Evolutionary conservation across 441 rosid genomes (phyloP), one percentile per base, ranked within the genome.

Genomic region (Hura crepitans): DNA sequence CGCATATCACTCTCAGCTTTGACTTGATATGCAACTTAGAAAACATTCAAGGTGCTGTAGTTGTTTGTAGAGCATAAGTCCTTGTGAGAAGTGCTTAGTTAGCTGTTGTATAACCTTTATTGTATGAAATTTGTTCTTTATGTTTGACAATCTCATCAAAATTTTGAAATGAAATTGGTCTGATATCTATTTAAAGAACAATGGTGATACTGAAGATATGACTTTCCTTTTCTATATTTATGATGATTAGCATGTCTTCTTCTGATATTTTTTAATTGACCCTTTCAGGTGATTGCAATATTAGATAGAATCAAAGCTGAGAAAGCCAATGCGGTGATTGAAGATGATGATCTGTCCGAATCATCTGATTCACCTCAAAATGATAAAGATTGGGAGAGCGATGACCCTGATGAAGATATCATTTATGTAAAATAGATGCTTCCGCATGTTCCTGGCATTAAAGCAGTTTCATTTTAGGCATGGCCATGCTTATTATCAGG

Each of bases 211-310:
- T 35, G 39, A 35, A 35, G 39, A 35, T 35, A 35, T 35, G 39
- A 35, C 39, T 35, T 35, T 46, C 0, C 17, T 49, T 49, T 49
- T 18, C 22, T n/a, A n/a, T n/a, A n/a, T n/a, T n/a, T n/a, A n/a
- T n/a, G n/a, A n/a, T n/a, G n/a, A n/a, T n/a, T n/a, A n/a, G n/a
- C n/a, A n/a, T n/a, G n/a, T n/a, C n/a, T n/a, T n/a, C n/a, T n/a
- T n/a, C n/a, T n/a, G n/a, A n/a, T n/a, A n/a, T n/a, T n/a, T n/a
- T n/a, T 69, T 30, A 12, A 49, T 65, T 39, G 33, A 47, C 45
- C 62, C 45, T 70, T 79, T 81, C 86, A 91, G 98, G 98, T 91
- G 17, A 85, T 93, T 63, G 92, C 91, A 6, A 86, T 93, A 74
- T 81, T 93, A 70, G 98, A 91, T 74, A 87, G 56, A 72, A 73